These are phyloP conservation scores for Kwoniella sp. DNA, from an alignment of 768 basidiomycete species.

Conservation along the genomic window DNA sequence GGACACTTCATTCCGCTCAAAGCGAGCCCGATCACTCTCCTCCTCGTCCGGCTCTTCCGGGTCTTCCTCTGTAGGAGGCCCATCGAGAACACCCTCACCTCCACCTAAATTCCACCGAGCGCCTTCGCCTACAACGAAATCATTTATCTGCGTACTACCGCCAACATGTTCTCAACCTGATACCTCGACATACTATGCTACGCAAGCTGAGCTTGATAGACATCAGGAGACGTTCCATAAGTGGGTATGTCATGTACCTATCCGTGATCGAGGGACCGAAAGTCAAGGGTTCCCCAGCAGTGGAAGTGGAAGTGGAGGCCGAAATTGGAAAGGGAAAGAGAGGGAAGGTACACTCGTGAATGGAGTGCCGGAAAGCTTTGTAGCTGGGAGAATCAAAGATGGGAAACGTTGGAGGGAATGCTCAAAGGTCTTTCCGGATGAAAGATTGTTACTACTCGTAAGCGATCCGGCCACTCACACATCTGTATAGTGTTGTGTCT, in stretches of 20 bases:
- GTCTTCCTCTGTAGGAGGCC: not conserved
- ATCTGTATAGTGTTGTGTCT: too few species aligned
- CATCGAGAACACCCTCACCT: conserved; percentile 15
- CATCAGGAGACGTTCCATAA: conserved; percentile 64
- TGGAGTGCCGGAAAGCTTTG: conserved; percentile 30
- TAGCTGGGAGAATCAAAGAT: conserved; percentile 22
- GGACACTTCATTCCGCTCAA: conserved; percentile 8
- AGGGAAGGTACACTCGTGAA: conserved; percentile 1
- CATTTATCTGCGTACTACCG: conserved; percentile 68
- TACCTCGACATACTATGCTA: conserved; percentile 65
- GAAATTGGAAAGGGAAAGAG: conserved; percentile 6
- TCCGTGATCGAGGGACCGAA: conserved; percentile 63
- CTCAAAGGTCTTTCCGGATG: conserved; percentile 82
- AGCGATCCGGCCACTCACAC: conserved; percentile 54
- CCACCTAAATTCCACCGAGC: conserved; percentile 42
- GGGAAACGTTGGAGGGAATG: conserved; percentile 59
- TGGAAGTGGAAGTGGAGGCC: conserved; percentile 9
- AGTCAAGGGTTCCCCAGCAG: not conserved
- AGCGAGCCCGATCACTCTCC: conserved; percentile 20
- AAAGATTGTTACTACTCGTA: conserved; percentile 74
- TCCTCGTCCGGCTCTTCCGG: conserved; percentile 12
- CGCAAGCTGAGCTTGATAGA: conserved; percentile 70
- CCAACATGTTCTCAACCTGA: conserved; percentile 69
- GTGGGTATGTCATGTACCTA: conserved; percentile 75
- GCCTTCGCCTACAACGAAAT: conserved; percentile 8